Evolutionary conservation across 2,329 filamentous ascomycete species (phyloP).

Genomic region (Penicillium concentricum): DNA sequence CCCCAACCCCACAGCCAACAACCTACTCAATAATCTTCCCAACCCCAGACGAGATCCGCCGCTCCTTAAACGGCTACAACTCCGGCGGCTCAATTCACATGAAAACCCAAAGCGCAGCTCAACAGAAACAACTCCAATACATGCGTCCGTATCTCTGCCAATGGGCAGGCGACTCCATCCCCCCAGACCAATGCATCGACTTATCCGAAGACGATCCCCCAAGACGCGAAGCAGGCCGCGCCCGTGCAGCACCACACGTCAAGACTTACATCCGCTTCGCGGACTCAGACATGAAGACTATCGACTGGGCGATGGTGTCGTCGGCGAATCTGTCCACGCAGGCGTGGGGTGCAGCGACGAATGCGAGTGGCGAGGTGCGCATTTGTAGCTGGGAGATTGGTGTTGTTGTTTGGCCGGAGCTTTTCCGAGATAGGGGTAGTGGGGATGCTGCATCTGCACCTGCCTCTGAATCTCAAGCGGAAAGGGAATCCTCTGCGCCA

Average conservation of each 20-base stretch:
- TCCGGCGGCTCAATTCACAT: constrained; percentile 81
- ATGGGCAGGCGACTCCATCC: constrained; percentile 64
- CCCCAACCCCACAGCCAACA: constrained; percentile 21
- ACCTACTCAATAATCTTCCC: constrained; percentile 77
- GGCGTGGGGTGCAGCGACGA: constrained; percentile 73
- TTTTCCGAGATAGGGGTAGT: constrained; percentile 38
- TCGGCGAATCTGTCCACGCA: constrained; percentile 92
- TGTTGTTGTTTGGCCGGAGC: constrained; percentile 74
- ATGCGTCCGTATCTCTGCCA: constrained; percentile 69
- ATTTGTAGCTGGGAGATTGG: constrained; percentile 83
- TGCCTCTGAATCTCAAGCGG: neutral
- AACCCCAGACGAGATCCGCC: constrained; percentile 73
- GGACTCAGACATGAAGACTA: constrained; percentile 41
- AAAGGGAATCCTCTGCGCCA: neutral
- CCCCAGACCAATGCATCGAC: constrained; percentile 9
- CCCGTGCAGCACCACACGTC: constrained; percentile 77
- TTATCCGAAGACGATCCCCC: constrained; percentile 5
- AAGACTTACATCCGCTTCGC: constrained; percentile 79
- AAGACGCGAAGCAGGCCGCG: constrained; percentile 56
- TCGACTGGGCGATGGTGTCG: constrained; percentile 84
- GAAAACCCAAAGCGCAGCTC: constrained; percentile 68
- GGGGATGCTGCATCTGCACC: neutral
- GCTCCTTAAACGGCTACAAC: constrained; percentile 72
- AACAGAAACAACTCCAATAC: constrained; percentile 72
- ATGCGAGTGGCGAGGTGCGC: constrained; percentile 60